A percentile compares a stretch with the other conserved stretches of the same genome.
Evolutionary conservation across 192 early-diverging fungal species (phyloP).

Genomic region (Backusella luteola): DNA sequence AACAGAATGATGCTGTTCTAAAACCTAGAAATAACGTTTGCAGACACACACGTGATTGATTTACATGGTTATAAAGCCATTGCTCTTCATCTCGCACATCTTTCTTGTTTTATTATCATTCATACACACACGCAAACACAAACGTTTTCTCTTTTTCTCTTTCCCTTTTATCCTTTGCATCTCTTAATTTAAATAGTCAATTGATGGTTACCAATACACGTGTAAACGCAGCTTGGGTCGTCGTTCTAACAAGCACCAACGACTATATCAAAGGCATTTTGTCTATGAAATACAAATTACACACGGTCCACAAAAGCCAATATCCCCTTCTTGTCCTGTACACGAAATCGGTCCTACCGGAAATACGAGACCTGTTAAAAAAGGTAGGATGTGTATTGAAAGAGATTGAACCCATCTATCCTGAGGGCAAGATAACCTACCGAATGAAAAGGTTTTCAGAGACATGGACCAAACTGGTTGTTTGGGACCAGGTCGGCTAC

Average conservation of each 20-base stretch:
- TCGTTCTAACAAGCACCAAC: constrained; percentile 19
- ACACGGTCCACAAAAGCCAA: constrained; percentile 9
- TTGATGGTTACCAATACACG: background rate
- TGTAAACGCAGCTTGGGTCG: constrained; percentile 20
- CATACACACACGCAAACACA: background rate
- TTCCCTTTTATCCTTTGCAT: background rate
- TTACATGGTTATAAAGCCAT: background rate
- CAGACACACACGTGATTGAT: background rate
- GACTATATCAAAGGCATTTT: constrained; percentile 23
- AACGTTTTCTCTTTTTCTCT: background rate
- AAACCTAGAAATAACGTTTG: background rate
- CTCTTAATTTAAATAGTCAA: background rate
- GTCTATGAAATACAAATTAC: constrained; percentile 1
- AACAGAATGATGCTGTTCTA: background rate
- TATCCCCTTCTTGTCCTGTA: constrained; percentile 37
- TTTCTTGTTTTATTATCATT: background rate
- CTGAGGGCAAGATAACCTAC: constrained; percentile 16
- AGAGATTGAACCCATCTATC: constrained; percentile 24
- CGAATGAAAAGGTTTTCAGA: constrained; percentile 22
- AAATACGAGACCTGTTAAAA: background rate
- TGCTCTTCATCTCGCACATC: background rate
- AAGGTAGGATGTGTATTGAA: constrained; percentile 10
- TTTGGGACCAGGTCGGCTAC: constrained; percentile 55
- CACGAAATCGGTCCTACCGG: constrained; percentile 4
- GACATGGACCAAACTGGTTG: constrained; percentile 67